Percentiles rank a stretch among this genome's conserved stretches.
These are phyloP conservation scores for Xylaria acuta DNA, from an alignment of 495 filamentous ascomycete species.

Conservation along the genomic window DNA sequence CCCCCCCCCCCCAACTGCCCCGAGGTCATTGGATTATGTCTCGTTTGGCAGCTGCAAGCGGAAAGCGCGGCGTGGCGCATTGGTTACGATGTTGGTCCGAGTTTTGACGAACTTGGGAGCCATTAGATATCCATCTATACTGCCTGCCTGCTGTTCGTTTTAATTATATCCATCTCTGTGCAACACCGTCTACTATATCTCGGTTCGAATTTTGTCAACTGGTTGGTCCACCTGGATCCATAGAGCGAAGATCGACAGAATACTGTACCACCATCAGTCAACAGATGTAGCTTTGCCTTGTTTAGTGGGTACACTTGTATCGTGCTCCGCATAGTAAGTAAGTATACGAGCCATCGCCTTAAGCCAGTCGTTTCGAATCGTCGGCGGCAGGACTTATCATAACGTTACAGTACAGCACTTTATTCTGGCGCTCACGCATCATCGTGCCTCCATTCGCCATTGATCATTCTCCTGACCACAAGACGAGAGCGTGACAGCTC, in stretches of 20 bases:
- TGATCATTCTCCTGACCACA: neutral
- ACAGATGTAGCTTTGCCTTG: neutral
- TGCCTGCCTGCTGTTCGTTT: too few species aligned
- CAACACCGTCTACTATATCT: neutral
- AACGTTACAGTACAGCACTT: conserved; percentile 16
- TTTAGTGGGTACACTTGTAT: neutral
- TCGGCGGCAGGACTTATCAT: conserved; percentile 1
- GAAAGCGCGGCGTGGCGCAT: neutral
- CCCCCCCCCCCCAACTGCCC: too few species aligned
- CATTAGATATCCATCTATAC: too few species aligned
- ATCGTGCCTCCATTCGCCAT: conserved; percentile 1
- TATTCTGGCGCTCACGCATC: neutral
- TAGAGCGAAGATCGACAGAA: conserved; percentile 1
- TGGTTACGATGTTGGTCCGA: neutral
- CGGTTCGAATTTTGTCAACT: neutral
- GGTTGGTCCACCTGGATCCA: conserved; percentile 3
- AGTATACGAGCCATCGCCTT: neutral
- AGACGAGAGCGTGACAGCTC: neutral
- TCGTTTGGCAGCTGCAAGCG: conserved; percentile 3
- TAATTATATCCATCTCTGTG: neutral
- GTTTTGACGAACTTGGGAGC: neutral
- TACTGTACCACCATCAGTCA: neutral
- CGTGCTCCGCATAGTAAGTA: neutral
- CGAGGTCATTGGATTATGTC: too few species aligned
- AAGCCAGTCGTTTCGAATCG: conserved; percentile 9